phyloP scores from a whole-genome alignment of 129 eudicot genomes.

The sunflower (Helianthus annuus) region HanXRQr2.0-SUNRISE NC_035447.2:25091913-25092412 shows the following conservation, averaged over 20 bases:
- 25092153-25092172: not conserved
- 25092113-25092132: conserved; percentile 82
- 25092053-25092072: conserved; percentile 68
- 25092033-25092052: conserved; percentile 32
- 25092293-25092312: conserved; percentile 69
- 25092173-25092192: not conserved
- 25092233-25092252: not conserved
- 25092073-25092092: conserved; percentile 92
- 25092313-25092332: conserved; percentile 77
- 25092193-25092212: not conserved
- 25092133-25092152: conserved; percentile 83
- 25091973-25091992: not conserved
- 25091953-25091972: conserved; percentile 36
- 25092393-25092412: not conserved
- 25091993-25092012: not conserved
- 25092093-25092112: conserved; percentile 65
- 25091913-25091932: conserved; percentile 74
- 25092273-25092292: conserved; percentile 62
- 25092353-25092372: conserved; percentile 75
- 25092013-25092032: not conserved
- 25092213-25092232: not conserved
- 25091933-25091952: conserved; percentile 70
- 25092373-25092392: conserved; percentile 13
- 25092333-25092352: conserved; percentile 83
- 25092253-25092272: conserved; percentile 75